Conservation (phyloP, 768 basidiomycete genomes). For the Lactifluus echinatus region DNA sequence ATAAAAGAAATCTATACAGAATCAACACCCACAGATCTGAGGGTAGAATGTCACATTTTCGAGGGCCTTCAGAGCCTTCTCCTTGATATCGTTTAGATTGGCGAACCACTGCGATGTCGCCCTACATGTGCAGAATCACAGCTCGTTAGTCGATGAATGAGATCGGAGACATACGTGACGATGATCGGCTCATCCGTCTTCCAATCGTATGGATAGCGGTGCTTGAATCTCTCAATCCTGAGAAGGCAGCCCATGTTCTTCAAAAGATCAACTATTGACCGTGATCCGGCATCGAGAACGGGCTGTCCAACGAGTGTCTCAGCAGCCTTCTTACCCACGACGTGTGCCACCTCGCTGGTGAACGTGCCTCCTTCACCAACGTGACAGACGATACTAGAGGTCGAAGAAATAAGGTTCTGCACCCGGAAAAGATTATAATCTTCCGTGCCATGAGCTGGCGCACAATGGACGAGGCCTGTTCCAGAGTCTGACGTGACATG, state of each 20-base stretch:
- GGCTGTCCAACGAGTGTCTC: constrained; percentile 51
- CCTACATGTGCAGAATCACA: constrained; percentile 31
- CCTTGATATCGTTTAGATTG: constrained; percentile 79
- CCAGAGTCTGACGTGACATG: constrained; percentile 87
- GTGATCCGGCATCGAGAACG: constrained; percentile 66
- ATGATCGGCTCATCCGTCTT: constrained; percentile 90
- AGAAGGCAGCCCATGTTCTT: constrained; percentile 47
- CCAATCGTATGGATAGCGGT: constrained; percentile 96
- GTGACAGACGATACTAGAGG: constrained; percentile 60
- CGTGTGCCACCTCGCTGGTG: constrained; percentile 44
- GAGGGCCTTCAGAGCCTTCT: constrained; percentile 60
- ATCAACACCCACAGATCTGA: constrained; percentile 45
- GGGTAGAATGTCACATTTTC: constrained; percentile 70
- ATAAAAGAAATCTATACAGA: neutral
- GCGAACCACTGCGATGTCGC: constrained; percentile 99
- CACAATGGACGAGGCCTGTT: constrained; percentile 91
- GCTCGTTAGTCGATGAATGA: neutral
- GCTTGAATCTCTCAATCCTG: constrained; percentile 62
- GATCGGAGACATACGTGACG: constrained; percentile 56
- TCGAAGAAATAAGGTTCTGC: constrained; percentile 37
- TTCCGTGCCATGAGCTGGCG: constrained; percentile 90
- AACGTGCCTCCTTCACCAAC: constrained; percentile 75
- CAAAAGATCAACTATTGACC: constrained; percentile 56
- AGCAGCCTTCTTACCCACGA: constrained; percentile 44
- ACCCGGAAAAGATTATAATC: constrained; percentile 76